A percentile compares a stretch with the other conserved stretches of the same genome.
These are phyloP conservation scores for Annona squamosa DNA, from an alignment of 164 flowering plant species.

Conservation along the genomic window DNA sequence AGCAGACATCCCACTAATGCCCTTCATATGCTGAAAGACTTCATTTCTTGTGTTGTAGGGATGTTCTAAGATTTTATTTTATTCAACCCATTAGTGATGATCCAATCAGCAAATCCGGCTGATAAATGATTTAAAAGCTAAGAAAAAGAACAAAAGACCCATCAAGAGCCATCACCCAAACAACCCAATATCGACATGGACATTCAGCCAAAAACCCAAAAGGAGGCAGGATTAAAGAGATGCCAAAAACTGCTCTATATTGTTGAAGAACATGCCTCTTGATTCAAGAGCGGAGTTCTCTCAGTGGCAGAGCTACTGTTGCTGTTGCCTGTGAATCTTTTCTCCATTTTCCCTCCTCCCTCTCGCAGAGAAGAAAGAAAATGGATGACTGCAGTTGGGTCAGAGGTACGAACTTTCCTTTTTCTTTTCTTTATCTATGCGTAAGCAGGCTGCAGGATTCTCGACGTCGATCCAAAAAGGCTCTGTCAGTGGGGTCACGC, in stretches of 20 bases:
- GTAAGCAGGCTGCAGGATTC: too few relatives aligned
- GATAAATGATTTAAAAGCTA: too few relatives aligned
- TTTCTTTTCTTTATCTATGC: too few relatives aligned
- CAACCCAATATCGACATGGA: not conserved
- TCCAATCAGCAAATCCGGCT: too few relatives aligned
- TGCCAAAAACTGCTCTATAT: not conserved
- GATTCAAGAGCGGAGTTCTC: slow-evolving; percentile 38
- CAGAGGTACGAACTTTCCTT: too few relatives aligned
- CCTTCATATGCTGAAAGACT: not conserved
- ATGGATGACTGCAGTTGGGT: too few relatives aligned
- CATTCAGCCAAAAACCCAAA: not conserved
- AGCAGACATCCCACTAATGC: not conserved
- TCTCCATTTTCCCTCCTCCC: not conserved
- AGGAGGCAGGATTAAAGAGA: not conserved
- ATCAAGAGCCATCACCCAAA: not conserved
- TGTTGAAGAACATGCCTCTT: slow-evolving; percentile 22
- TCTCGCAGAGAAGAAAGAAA: not conserved
- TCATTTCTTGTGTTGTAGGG: too few relatives aligned
- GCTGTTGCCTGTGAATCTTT: not conserved
- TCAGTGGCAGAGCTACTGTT: slow-evolving; percentile 24
- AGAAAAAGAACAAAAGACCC: not conserved
- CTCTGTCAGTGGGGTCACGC: too few relatives aligned
- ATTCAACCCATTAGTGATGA: not conserved
- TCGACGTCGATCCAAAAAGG: too few relatives aligned
- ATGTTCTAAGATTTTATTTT: too few relatives aligned